A percentile compares a stretch with the other conserved stretches of the same genome.
These are phyloP conservation scores for Fagus sylvatica DNA, from an alignment of 306 rosid genomes.

Conservation along the genomic window DNA sequence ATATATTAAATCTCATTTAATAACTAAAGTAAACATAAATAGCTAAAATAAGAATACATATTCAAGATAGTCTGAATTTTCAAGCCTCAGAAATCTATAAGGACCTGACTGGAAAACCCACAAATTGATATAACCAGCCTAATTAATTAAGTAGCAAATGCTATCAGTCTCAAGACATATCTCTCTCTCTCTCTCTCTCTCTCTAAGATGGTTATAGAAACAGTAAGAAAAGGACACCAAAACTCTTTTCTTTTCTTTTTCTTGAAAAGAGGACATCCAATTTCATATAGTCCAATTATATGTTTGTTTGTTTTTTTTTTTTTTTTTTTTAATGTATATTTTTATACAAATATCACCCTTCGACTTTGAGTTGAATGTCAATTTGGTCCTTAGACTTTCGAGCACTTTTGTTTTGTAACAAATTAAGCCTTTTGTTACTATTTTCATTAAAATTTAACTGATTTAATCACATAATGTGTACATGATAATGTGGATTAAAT, in stretches of 20 bases:
- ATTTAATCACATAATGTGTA: no score
- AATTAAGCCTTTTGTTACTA: no score
- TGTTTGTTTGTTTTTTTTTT: neutral
- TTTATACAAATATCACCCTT: no score
- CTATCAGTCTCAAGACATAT: neutral
- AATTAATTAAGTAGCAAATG: neutral
- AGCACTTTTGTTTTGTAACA: no score
- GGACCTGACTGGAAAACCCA: neutral
- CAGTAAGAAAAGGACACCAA: constrained; percentile 2
- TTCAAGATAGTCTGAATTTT: constrained; percentile 10
- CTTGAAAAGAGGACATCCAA: no score
- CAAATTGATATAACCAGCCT: neutral
- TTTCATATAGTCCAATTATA: neutral
- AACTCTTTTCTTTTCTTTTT: neutral
- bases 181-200: neutral
- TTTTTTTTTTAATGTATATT: no score
- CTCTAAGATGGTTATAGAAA: neutral
- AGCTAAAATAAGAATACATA: constrained; percentile 12
- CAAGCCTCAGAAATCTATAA: constrained; percentile 19
- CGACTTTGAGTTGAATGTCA: no score
- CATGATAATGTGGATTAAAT: no score
- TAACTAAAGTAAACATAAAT: constrained; percentile 5
- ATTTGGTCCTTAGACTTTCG: no score
- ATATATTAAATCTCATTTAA: constrained; percentile 1
- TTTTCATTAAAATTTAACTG: no score